A percentile compares a stretch with the other conserved stretches of the same genome.
Conservation (phyloP, 768 basidiomycete species). For the Neoboletus brunneissimus region DNA sequence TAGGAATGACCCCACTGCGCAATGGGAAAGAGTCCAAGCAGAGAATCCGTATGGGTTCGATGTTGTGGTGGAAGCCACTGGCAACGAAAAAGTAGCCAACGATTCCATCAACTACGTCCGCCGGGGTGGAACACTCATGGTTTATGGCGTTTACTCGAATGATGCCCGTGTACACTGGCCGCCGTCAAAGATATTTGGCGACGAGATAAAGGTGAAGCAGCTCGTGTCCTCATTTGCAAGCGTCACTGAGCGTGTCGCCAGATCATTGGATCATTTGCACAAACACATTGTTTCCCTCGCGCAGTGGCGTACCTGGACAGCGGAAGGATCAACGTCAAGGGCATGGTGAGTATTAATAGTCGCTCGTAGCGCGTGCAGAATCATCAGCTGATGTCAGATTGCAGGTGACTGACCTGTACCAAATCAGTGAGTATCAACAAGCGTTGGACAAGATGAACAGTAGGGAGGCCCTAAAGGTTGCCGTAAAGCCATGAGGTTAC, state of each 20-base stretch:
- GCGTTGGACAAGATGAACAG: constrained; percentile 71
- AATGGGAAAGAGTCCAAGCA: constrained; percentile 72
- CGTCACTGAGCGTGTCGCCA: constrained; percentile 24
- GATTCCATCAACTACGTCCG: constrained; percentile 83
- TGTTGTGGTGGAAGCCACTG: constrained; percentile 72
- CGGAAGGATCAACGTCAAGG: constrained; percentile 75
- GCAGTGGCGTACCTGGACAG: constrained; percentile 82
- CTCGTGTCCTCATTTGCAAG: neutral
- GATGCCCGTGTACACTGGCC: constrained; percentile 79
- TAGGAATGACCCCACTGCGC: constrained; percentile 59
- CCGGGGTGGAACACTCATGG: constrained; percentile 73
- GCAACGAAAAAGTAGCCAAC: constrained; percentile 76
- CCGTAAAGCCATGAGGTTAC: constrained; percentile 45
- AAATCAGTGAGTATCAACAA: constrained; percentile 60
- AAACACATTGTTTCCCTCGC: constrained; percentile 82
- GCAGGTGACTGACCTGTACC: constrained; percentile 51
- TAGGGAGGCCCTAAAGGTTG: constrained; percentile 53
- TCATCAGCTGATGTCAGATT: neutral
- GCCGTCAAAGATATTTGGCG: constrained; percentile 69
- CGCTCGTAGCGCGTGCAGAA: neutral
- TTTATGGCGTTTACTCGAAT: constrained; percentile 86
- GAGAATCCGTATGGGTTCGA: constrained; percentile 84
- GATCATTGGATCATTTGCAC: constrained; percentile 87
- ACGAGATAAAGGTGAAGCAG: constrained; percentile 53
- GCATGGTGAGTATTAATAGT: constrained; percentile 56